These are phyloP conservation scores for Coemansia sp. DNA, from an alignment of 192 early-diverging fungal species.

Conservation along the genomic window DNA sequence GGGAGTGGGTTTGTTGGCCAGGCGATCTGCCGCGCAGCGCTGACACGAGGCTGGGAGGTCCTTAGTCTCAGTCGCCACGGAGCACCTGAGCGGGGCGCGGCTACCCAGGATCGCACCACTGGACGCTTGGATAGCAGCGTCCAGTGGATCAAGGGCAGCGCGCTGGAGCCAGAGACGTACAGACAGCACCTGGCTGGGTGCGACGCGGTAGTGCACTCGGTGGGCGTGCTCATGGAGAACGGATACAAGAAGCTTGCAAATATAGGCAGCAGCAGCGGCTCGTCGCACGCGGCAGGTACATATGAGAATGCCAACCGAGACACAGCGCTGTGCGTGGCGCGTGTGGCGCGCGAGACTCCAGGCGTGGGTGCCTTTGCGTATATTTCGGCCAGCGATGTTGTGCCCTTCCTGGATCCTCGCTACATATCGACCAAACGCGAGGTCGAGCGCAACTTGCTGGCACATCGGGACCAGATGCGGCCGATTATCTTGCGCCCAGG, in stretches of 20 bases:
- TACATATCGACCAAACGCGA: constrained; percentile 77
- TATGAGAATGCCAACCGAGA: constrained; percentile 71
- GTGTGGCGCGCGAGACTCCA: constrained; percentile 45
- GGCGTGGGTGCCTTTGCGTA: constrained; percentile 61
- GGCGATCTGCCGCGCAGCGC: constrained; percentile 46
- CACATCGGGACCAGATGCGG: constrained; percentile 43
- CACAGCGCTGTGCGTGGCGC: constrained; percentile 62
- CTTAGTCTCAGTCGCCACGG: constrained; percentile 54
- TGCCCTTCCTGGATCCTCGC: constrained; percentile 61
- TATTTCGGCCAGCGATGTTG: constrained; percentile 63
- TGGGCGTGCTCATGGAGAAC: constrained; percentile 67
- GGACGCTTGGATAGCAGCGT: not conserved
- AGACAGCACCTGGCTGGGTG: constrained; percentile 54
- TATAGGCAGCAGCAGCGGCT: constrained; percentile 16
- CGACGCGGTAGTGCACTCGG: constrained; percentile 68
- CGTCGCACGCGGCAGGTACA: constrained; percentile 36
- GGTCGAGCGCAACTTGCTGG: constrained; percentile 60
- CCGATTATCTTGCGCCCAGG: constrained; percentile 60
- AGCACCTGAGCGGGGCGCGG: constrained; percentile 19
- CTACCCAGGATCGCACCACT: not conserved
- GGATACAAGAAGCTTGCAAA: constrained; percentile 62
- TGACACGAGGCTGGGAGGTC: constrained; percentile 52
- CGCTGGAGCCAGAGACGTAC: constrained; percentile 60
- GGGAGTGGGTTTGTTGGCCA: constrained; percentile 63
- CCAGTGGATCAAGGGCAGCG: constrained; percentile 62